Evolutionary conservation across 2,329 filamentous ascomycete species (phyloP), one percentile per base, ranked within the genome.

Genomic region (Venturia oleaginea): DNA sequence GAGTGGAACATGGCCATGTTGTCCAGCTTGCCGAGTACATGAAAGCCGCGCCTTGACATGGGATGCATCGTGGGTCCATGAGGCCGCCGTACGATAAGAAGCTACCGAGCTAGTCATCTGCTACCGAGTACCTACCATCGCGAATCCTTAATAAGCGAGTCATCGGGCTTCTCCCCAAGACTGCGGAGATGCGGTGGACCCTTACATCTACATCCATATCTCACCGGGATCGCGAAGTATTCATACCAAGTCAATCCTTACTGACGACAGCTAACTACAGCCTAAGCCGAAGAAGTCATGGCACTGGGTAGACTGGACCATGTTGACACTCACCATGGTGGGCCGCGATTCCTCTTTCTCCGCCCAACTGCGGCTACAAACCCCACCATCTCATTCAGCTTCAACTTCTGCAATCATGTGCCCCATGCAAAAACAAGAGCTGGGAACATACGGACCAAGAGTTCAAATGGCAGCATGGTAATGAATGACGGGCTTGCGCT

Each of bases 11-110:
- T 34, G 11, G 51, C 24, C 51, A 57, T 34, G 51, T 34, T 57
- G 51, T 17, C 27, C 4, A 10, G 51, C 51, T 34, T 57, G n/a
- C n/a, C n/a, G n/a, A n/a, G n/a, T n/a, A n/a, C 17, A 32, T 57
- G 51, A 34, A 5, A 57, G 27, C 19, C 30, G 51, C 17, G 27
- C 7, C n/a, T n/a, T n/a, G n/a, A 57, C 27, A 27, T 1, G 46
- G 15, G n/a, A 48, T 48, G 43, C 10, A 55, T 55, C 48, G 48
- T 55, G 24, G 48, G 27, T 57, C 19, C 24, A 34, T 32, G 51
- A 57, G 51, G 51, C 51, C 51, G 51, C 51, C 51, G 30, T 3
- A 57, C 51, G 30, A 57, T 57, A 34, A 54, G 48, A n/a, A n/a
- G n/a, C n/a, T n/a, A n/a, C n/a, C 51, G 8, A 34, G 51, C 13